Percentiles rank a stretch among this genome's conserved stretches.
Evolutionary conservation across 1,284 basidiomycete genomes (phyloP).

Genomic region (Trichosporon asahii): DNA sequence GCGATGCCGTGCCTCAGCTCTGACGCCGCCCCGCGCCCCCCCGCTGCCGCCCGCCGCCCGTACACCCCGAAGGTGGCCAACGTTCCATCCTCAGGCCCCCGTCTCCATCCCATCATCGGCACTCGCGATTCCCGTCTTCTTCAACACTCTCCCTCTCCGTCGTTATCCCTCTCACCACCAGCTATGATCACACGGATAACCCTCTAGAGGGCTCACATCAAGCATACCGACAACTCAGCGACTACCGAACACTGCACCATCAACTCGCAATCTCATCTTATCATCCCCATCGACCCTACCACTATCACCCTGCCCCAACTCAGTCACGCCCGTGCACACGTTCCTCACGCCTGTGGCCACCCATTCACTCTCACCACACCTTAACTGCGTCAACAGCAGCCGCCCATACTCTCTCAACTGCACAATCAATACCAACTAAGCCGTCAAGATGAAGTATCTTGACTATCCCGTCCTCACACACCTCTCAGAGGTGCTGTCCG

Average conservation of each 20-base stretch:
- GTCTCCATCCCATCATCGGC: neutral
- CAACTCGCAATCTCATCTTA: neutral
- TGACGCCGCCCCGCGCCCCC: neutral
- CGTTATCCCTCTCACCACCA: neutral
- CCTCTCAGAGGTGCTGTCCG: constrained; percentile 72
- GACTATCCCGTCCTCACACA: constrained; percentile 75
- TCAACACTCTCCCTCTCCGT: neutral
- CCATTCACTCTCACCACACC: neutral
- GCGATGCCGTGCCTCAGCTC: neutral
- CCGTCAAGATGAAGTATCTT: constrained; percentile 78
- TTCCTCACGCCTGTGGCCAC: neutral
- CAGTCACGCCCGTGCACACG: neutral
- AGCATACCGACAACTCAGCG: neutral
- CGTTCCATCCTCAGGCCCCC: neutral
- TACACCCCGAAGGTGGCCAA: neutral
- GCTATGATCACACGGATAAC: constrained; percentile 22
- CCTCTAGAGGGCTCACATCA: constrained; percentile 14
- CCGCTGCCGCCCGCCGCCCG: neutral
- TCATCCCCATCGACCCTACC: neutral
- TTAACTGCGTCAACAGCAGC: neutral
- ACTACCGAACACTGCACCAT: neutral
- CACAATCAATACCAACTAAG: neutral
- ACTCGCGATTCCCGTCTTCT: neutral
- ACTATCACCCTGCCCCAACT: neutral
- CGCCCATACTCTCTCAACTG: neutral